Evolutionary conservation across 306 rosid species (phyloP), one percentile per base, ranked within the genome.

Genomic region (Rosa rugosa): DNA sequence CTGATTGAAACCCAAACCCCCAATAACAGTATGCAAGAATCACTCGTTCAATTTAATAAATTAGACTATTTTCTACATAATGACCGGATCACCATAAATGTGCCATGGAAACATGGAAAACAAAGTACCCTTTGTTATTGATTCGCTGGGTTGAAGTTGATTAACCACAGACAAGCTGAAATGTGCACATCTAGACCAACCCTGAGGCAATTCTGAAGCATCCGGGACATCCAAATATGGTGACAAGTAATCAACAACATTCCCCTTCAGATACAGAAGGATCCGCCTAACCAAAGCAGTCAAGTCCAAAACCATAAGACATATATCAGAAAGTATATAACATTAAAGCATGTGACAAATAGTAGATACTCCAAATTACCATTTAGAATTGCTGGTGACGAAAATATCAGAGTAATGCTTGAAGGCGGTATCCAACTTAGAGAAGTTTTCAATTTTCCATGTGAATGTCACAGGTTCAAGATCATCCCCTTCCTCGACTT

Each of bases 191-290:
- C 47, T 50, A 50, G 76, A 40, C 64, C 64, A 72, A 31, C 64
- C 31, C 22, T 2, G n/a, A 9, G 64, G 47, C 34, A 72, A 72
- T 36, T 40, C 50, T 36, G 76, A 51, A 72, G 64, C 23, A 36
- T 59, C 65, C 0, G 49, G 8, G 38, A 72, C 76, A 13, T 50
- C 76, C 47, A 72, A 54, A 72, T 72, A 51, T 6, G 57, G 46
- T 3, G 76, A 72, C 49, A 73, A 73, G 77, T 38, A 34, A 31
- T 40, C 77, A 53, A 53, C 36, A 23, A 5, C 25, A 23, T 36
- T 73, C 51, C 77, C 66, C 36, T 60, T 73, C 23, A 25, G 77
- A 73, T 73, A 38, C 66, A 73, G 13, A 54, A 73, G 77, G 66
- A 73, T 54, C 44, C 51, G 49, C 77, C 77, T 73, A 51, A 40